Percentiles rank a stretch among this genome's conserved stretches.
Evolutionary conservation across 768 basidiomycete species (phyloP).

Genomic region (Pleurotus ostreatus): DNA sequence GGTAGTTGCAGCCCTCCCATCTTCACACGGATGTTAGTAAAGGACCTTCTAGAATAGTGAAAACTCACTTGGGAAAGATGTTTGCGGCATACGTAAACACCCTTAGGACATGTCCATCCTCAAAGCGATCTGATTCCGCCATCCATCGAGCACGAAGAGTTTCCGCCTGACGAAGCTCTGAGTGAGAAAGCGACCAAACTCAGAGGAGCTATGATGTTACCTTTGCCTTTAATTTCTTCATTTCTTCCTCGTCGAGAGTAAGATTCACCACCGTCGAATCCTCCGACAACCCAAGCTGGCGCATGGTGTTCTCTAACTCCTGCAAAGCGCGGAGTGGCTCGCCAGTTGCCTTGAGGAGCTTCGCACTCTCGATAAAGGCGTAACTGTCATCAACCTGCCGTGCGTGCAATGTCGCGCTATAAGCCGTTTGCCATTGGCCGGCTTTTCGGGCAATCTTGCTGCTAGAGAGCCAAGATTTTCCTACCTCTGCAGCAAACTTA

Average conservation of each 20-base stretch:
- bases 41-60: background rate
- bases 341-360: conserved; percentile 73
- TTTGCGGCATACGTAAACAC: conserved; percentile 51
- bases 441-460: conserved; percentile 97
- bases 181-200: background rate
- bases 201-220: conserved; percentile 27
- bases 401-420: conserved; percentile 92
- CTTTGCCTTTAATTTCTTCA: conserved; percentile 65
- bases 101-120: conserved; percentile 54
- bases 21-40: conserved; percentile 27
- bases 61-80: conserved; percentile 45
- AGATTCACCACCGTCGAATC: conserved; percentile 48
- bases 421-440: conserved; percentile 93
- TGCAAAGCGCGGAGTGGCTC: conserved; percentile 83
- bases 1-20: conserved; percentile 84
- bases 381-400: conserved; percentile 66
- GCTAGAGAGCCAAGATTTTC: conserved; percentile 85
- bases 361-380: conserved; percentile 88
- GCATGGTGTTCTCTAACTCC: conserved; percentile 78
- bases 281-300: conserved; percentile 41
- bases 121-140: conserved; percentile 83
- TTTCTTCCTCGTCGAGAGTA: conserved; percentile 49
- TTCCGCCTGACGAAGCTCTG: conserved; percentile 47
- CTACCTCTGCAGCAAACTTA: conserved; percentile 55
- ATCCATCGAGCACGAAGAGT: conserved; percentile 89